Conservation (phyloP, 2,329 filamentous ascomycete species). For the Trichoderma breve region DNA sequence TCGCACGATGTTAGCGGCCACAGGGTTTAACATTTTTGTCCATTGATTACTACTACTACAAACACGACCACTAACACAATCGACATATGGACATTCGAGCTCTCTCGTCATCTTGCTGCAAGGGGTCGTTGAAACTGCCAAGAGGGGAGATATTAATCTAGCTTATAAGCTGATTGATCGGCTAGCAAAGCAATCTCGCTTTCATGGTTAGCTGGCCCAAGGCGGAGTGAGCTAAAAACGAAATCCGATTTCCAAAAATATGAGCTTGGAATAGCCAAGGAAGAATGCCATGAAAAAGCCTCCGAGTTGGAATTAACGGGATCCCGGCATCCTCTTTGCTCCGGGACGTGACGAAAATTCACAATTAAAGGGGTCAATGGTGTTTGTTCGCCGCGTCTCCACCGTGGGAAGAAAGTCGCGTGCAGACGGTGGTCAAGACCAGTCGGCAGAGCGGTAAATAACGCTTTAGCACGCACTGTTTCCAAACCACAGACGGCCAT, state of each 20-base stretch:
- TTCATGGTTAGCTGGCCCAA: background rate
- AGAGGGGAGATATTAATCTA: slow-evolving; percentile 4
- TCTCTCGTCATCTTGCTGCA: background rate
- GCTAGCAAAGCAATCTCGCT: slow-evolving; percentile 1
- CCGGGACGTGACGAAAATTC: background rate
- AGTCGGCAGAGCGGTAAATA: slow-evolving; percentile 4
- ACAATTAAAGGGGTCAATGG: slow-evolving; percentile 16
- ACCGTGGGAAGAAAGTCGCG: slow-evolving; percentile 6
- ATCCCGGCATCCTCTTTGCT: background rate
- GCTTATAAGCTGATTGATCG: background rate
- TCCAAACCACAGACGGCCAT: background rate
- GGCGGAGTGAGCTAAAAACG: background rate
- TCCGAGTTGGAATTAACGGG: background rate
- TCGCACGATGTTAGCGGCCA: slow-evolving; percentile 14
- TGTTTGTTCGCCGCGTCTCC: slow-evolving; percentile 16
- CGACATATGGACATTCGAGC: background rate
- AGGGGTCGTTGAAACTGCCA: slow-evolving; percentile 4
- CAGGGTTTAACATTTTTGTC: background rate
- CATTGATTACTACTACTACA: background rate
- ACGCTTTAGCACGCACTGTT: slow-evolving; percentile 11
- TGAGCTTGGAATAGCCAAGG: background rate
- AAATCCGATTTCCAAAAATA: background rate
- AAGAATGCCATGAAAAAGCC: background rate
- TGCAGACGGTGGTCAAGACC: background rate
- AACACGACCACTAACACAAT: background rate